These are phyloP conservation scores for Lecanicillium sp. DNA, from an alignment of 2,329 filamentous ascomycete genomes.

Conservation along the genomic window DNA sequence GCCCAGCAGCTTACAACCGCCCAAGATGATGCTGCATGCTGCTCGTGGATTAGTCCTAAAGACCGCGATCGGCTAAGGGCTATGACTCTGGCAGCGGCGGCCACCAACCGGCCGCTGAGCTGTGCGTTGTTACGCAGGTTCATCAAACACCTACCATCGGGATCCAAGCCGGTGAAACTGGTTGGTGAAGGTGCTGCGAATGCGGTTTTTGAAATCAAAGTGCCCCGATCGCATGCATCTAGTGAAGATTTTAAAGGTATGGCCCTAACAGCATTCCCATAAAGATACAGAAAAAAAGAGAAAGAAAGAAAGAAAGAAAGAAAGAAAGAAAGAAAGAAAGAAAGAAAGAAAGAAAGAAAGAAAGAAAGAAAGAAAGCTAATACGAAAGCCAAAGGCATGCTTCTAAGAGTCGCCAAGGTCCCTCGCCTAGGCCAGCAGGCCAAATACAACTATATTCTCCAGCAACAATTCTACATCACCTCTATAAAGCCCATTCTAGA, in stretches of 20 bases:
- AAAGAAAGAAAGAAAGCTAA: no score
- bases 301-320: no score
- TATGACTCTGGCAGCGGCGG: neutral
- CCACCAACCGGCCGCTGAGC: slow-evolving; percentile 4
- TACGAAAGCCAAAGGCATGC: slow-evolving; percentile 17
- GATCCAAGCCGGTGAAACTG: slow-evolving; percentile 28
- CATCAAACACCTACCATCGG: slow-evolving; percentile 24
- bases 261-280: slow-evolving; percentile 12
- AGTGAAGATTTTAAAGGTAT: slow-evolving; percentile 26
- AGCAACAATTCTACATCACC: slow-evolving; percentile 27
- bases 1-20: no score
- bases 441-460: slow-evolving; percentile 27
- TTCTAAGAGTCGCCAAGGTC: slow-evolving; percentile 31
- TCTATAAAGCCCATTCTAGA: slow-evolving; percentile 26
- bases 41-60: no score
- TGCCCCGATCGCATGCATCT: slow-evolving; percentile 24
- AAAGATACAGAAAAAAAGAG: no score
- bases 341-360: no score
- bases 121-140: slow-evolving; percentile 6
- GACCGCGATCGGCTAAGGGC: no score
- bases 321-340: no score
- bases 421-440: slow-evolving; percentile 20
- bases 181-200: slow-evolving; percentile 69
- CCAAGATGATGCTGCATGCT: no score
- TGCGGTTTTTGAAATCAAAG: slow-evolving; percentile 56